Percentiles rank a stretch among this genome's conserved stretches.
Conservation (phyloP, 495 filamentous ascomycete species). For the Daldinia decipiens region DNA sequence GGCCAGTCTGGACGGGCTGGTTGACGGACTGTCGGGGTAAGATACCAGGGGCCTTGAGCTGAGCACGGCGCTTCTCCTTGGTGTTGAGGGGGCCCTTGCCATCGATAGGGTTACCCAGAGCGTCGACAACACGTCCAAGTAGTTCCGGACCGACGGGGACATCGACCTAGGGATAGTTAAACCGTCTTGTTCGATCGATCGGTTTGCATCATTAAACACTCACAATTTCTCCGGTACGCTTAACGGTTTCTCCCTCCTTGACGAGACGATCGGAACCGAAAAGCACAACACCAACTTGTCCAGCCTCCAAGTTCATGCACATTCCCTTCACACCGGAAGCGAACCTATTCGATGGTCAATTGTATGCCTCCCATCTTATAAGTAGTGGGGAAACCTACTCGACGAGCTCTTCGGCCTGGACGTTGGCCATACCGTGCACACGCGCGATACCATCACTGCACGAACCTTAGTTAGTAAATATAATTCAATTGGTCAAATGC, state of each 20-base stretch:
- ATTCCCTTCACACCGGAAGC: constrained; percentile 99
- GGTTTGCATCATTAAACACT: constrained; percentile 47
- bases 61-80: constrained; percentile 92
- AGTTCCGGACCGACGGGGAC: constrained; percentile 93
- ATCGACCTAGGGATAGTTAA: constrained; percentile 74
- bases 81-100: constrained; percentile 97
- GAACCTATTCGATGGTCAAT: constrained; percentile 71
- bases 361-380: constrained; percentile 36
- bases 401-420: constrained; percentile 99
- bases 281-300: constrained; percentile 99
- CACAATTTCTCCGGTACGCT: constrained; percentile 99
- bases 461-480: constrained; percentile 52
- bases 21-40: constrained; percentile 96
- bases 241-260: constrained; percentile 99
- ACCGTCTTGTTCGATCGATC: constrained; percentile 7
- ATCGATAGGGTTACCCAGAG: constrained; percentile 98
- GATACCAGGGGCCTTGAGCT: constrained; percentile 99
- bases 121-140: constrained; percentile 98
- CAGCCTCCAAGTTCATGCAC: constrained; percentile 99
- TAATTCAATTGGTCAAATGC: constrained; percentile 26
- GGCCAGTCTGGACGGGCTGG: constrained; percentile 98
- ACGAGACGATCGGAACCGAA: constrained; percentile 99
- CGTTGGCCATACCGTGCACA: constrained; percentile 99
- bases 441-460: constrained; percentile 99
- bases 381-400: constrained; percentile 76